Percentiles rank a stretch among this genome's conserved stretches.
Evolutionary conservation across 1,284 basidiomycete genomes (phyloP).

Genomic region (Malassezia vespertilionis): DNA sequence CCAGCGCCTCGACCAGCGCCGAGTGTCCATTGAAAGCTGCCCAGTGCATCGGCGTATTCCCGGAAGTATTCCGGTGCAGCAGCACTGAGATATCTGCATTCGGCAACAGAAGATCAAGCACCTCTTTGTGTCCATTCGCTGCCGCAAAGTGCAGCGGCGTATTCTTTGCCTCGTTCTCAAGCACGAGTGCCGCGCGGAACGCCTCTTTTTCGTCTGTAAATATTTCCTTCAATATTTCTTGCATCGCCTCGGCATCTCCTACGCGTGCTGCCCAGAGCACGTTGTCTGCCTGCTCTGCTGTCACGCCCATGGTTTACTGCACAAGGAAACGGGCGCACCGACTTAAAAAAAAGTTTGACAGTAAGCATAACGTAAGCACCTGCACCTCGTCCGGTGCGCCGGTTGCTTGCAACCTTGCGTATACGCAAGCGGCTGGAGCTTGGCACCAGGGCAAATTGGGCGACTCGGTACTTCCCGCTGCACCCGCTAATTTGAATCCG

Average conservation of each 20-base stretch:
- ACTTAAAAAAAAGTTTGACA: neutral
- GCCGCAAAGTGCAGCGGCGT: slow-evolving; percentile 35
- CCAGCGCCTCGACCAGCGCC: slow-evolving; percentile 24
- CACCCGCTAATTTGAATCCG: neutral
- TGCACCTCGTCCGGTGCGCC: too few species aligned
- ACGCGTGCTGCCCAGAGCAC: slow-evolving; percentile 39
- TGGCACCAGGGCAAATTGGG: too few species aligned
- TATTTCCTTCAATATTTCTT: slow-evolving; percentile 19
- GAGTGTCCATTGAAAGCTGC: slow-evolving; percentile 44
- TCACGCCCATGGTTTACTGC: slow-evolving; percentile 5
- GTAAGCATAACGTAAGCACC: too few species aligned
- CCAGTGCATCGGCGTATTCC: slow-evolving; percentile 47
- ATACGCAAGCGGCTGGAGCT: slow-evolving; percentile 3
- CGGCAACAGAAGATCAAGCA: slow-evolving; percentile 26
- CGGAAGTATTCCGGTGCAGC: slow-evolving; percentile 33
- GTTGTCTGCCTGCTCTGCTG: slow-evolving; percentile 37
- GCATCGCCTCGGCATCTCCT: slow-evolving; percentile 34
- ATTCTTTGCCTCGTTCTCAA: slow-evolving; percentile 34
- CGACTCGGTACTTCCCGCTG: too few species aligned
- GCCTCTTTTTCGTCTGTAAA: neutral
- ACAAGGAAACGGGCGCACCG: neutral
- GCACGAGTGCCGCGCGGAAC: slow-evolving; percentile 5
- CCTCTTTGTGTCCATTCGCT: slow-evolving; percentile 37
- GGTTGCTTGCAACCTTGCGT: too few species aligned
- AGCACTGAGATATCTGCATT: slow-evolving; percentile 18